Evolutionary conservation across 495 filamentous ascomycete species (phyloP), one percentile per base, ranked within the genome.

Genomic region (Parathielavia appendiculata): DNA sequence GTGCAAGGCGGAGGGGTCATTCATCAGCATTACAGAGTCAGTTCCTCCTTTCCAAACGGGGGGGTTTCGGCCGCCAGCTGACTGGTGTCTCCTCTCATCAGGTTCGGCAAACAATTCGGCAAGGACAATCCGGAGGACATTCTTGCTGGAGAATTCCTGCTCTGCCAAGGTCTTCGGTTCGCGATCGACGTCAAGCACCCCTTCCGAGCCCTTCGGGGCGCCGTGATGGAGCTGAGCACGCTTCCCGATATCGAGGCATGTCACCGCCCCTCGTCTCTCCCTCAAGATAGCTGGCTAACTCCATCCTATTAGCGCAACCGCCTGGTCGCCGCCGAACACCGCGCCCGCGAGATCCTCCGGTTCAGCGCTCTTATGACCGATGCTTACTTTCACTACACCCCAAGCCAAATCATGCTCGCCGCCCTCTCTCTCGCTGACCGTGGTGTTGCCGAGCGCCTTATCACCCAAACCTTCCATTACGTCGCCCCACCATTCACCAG

Each of bases 341-440:
- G 76, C 56, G 88, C 91, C 6, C 82, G 86, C 44, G 81, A 86
- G 4, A 76, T 88, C 40, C 79, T 97, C 36, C 91, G 90, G 59
- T 84, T 82, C 44, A 85, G 88, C 49, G 89, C 91, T 1, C 75
- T 93, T 43, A 80, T 96, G 62, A 92, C 92, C 26, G 93, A 98
- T 66, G 91, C 81, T 20, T 97, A 97, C 74, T 96, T 97, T 76
- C 86, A 96, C 66, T 97, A 89, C 73, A 95, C 95, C 4, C 95
- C 93, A 0, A 86, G 88, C 14, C 93, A 98, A 70, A 93, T 97
- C 68, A 91, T 90, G 86, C 78, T 96, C 19, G 84, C 90, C 0
- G 84, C 91, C 0, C 74, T 97, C 30, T 75, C 84, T 14, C 74
- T 92, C 54, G 87, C 84, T 0, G 93, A 98, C 66, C 74, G 77